A percentile compares a stretch with the other conserved stretches of the same genome.
phyloP scores from a whole-genome alignment of 2,329 filamentous ascomycete species.

The Cordyceps farinosa region DNA sequence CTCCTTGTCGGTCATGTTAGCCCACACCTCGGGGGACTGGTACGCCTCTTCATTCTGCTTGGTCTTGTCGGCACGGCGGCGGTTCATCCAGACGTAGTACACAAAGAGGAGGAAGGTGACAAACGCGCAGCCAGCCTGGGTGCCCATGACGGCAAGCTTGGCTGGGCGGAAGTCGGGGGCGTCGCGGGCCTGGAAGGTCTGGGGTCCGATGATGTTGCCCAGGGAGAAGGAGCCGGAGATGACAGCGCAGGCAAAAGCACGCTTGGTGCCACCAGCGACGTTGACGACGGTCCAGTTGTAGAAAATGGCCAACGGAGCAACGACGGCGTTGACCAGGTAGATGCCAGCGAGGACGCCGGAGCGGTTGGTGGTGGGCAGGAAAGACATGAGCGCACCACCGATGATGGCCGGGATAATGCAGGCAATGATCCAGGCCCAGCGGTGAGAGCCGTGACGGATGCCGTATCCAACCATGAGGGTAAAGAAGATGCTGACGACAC shows the following conservation, averaged over 20 bases:
- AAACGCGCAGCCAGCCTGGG: slow-evolving; percentile 41
- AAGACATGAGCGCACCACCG: slow-evolving; percentile 52
- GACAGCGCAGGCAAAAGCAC: slow-evolving; percentile 46
- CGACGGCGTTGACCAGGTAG: slow-evolving; percentile 49
- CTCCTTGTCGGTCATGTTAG: slow-evolving; percentile 52
- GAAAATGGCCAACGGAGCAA: slow-evolving; percentile 43
- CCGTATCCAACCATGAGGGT: slow-evolving; percentile 47
- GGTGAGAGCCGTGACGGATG: slow-evolving; percentile 44
- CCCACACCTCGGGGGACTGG: slow-evolving; percentile 42
- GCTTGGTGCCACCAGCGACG: slow-evolving; percentile 50
- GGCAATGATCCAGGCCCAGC: slow-evolving; percentile 48
- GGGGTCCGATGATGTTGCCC: slow-evolving; percentile 55
- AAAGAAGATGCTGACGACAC: slow-evolving; percentile 49
- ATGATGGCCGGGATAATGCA: slow-evolving; percentile 48
- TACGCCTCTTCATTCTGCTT: slow-evolving; percentile 38
- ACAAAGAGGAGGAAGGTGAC: slow-evolving; percentile 43
- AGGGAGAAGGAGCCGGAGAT: slow-evolving; percentile 49
- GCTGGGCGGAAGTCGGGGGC: slow-evolving; percentile 51
- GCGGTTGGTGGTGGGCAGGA: slow-evolving; percentile 43
- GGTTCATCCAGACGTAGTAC: slow-evolving; percentile 51
- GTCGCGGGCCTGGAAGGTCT: slow-evolving; percentile 52
- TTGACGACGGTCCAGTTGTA: slow-evolving; percentile 50
- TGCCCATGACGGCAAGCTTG: slow-evolving; percentile 53
- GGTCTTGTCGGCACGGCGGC: slow-evolving; percentile 30
- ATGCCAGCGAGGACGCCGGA: slow-evolving; percentile 46